A percentile compares a stretch with the other conserved stretches of the same genome.
phyloP scores from a whole-genome alignment of 2,329 filamentous ascomycete genomes.

The Cryphonectria parasitica region DNA sequence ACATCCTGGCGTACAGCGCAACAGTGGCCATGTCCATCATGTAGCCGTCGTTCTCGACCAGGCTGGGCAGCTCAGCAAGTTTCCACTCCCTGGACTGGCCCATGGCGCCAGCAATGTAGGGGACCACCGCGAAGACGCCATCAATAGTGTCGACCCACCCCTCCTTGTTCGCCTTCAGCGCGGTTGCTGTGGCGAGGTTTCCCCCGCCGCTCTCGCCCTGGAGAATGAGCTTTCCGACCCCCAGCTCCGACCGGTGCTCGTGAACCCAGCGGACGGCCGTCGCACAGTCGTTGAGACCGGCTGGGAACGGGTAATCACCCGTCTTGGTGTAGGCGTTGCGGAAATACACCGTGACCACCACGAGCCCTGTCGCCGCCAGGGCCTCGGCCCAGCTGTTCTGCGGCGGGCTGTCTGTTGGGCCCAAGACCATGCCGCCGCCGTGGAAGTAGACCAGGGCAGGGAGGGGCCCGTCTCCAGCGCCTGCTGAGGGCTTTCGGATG shows the following conservation, averaged over 20 bases:
- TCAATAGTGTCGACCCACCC: conserved; percentile 31
- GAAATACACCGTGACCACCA: conserved; percentile 44
- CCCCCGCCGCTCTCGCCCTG: conserved; percentile 17
- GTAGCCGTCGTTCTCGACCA: neutral
- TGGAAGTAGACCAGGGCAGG: conserved; percentile 23
- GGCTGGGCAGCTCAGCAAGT: neutral
- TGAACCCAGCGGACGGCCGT: conserved; percentile 38
- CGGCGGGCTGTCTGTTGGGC: conserved; percentile 15
- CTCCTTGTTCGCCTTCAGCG: conserved; percentile 44
- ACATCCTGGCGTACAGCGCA: neutral
- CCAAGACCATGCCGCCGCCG: conserved; percentile 20
- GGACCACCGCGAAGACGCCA: conserved; percentile 35
- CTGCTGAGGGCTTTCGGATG: neutral
- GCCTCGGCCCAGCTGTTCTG: neutral
- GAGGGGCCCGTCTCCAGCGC: neutral
- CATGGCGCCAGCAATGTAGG: conserved; percentile 35
- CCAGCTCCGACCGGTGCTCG: conserved; percentile 2
- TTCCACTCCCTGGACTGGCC: neutral
- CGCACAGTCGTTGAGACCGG: conserved; percentile 31
- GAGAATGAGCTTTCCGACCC: neutral
- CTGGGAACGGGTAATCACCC: conserved; percentile 46
- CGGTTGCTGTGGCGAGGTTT: conserved; percentile 7
- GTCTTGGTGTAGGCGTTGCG: conserved; percentile 49
- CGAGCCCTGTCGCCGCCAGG: conserved; percentile 2
- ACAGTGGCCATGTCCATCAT: neutral